Base-by-base conservation (phyloP, 305 asterid genomes). In the Fraxinus velutina region DNA sequence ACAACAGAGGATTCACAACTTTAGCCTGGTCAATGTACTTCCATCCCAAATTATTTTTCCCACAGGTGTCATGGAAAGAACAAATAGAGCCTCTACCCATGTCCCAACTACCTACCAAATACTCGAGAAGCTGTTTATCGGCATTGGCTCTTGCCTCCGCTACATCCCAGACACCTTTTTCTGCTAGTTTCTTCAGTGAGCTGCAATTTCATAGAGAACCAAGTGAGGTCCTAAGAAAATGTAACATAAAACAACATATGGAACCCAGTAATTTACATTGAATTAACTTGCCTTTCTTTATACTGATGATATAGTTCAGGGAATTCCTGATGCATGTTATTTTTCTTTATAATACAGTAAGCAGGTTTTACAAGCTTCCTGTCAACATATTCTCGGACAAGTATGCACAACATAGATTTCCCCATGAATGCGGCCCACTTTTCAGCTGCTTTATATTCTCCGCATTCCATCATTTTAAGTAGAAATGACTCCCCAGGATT, bases 341-440 rank as follows among this genome's bases (percentile, higher is more conserved):
- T 89, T 82, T 86, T 86, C 94, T 92, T 96, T 74, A 94, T 87
- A 82, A 92, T 77, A 84, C 84, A 91, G 80, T 83, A 92, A 73
- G 97, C 98, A 77, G 86, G 80, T 82, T 85, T 81, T 77, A 85
- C 75, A 27, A 87, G 86, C 15, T 92, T 90, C 81, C 89, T 90
- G 42, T 93, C 86, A 27, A 87, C 84, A 78, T 88, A 93, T 84
- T 91, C 92, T 87, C 84, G 90, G 78, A 94, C 92, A 76, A 96
- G 97, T 77, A 90, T 76, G 76, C 88, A 86, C 84, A 90, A 78
- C 90, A 83, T 82, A 79, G 93, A 90, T 88, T 88, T 93, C 78
- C 99, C 99, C 95, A 91, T 81, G 87, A 88, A 90, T 36, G 90
- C 80, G 39, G 99, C 99, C 98, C 97, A 96, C 92, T 90, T 94